phyloP scores from a whole-genome alignment of 345 rosid species.

The Aurinia saxatilis region DNA sequence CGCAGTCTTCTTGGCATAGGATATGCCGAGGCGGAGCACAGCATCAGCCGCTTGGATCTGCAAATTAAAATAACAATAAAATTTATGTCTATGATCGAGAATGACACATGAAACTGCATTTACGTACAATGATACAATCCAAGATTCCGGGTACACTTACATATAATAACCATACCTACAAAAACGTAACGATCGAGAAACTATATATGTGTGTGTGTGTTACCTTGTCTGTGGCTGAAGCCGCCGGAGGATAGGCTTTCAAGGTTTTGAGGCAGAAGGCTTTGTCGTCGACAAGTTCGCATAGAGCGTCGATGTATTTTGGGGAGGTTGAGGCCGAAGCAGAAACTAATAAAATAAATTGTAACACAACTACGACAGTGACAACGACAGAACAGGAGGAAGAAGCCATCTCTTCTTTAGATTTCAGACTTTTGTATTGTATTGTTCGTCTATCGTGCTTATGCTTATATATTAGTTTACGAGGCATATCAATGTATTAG shows the following conservation, averaged over 20 bases:
- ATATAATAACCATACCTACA: too few relatives aligned
- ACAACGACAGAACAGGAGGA: background rate
- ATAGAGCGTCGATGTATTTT: background rate
- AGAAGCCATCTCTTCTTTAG: background rate
- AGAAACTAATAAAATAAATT: background rate
- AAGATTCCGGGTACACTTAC: background rate
- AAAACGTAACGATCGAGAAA: too few relatives aligned
- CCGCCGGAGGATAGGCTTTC: background rate
- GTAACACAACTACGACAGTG: background rate
- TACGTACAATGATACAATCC: too few relatives aligned
- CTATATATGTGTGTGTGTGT: background rate
- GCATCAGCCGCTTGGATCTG: background rate
- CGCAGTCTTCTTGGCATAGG: background rate
- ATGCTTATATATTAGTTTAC: background rate
- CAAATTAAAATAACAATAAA: background rate
- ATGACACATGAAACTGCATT: background rate
- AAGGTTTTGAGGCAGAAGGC: conserved; percentile 13
- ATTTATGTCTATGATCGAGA: background rate
- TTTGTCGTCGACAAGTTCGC: background rate
- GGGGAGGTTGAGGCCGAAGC: too few relatives aligned
- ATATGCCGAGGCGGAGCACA: background rate
- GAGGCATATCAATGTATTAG: too few relatives aligned
- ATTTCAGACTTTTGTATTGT: background rate
- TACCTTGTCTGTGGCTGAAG: conserved; percentile 9
- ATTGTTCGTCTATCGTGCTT: background rate